phyloP scores from a whole-genome alignment of 2,329 filamentous ascomycete genomes.

The Cryphonectria radicalis region DNA sequence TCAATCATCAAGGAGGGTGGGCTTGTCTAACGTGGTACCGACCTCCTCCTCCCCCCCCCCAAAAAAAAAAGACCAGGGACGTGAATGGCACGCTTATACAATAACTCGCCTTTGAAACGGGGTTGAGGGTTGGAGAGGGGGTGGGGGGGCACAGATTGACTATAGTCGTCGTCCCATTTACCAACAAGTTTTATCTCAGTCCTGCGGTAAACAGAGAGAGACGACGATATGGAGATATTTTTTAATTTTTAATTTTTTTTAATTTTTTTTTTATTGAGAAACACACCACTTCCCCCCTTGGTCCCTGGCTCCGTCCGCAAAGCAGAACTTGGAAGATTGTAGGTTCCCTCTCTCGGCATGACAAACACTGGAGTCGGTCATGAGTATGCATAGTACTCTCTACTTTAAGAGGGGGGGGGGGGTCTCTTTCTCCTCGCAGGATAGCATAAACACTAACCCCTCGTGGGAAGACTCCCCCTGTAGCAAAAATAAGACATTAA shows the following conservation, averaged over 20 bases:
- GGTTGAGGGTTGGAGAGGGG: no score
- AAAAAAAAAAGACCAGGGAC: not conserved
- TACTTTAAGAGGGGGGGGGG: no score
- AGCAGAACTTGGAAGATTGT: not conserved
- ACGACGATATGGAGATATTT: no score
- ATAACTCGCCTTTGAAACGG: not conserved
- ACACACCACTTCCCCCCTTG: no score
- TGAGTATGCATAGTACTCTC: not conserved
- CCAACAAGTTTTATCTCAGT: no score
- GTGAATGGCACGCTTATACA: not conserved
- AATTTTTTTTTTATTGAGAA: no score
- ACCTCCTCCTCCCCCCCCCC: no score
- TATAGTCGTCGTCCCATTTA: no score
- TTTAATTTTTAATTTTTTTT: no score
- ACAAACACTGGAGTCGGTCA: not conserved
- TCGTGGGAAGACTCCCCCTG: not conserved
- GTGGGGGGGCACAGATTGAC: not conserved
- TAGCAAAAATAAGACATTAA: not conserved
- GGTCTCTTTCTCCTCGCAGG: not conserved
- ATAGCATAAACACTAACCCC: not conserved
- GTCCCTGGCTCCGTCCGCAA: not conserved
- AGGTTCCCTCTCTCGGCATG: not conserved
- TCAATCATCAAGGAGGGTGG: not conserved
- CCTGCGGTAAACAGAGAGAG: no score
- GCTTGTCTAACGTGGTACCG: not conserved